Percentiles rank a stretch among this genome's conserved stretches.
phyloP scores from a whole-genome alignment of 257 asterid genomes.

The Paulownia fortunei region DNA sequence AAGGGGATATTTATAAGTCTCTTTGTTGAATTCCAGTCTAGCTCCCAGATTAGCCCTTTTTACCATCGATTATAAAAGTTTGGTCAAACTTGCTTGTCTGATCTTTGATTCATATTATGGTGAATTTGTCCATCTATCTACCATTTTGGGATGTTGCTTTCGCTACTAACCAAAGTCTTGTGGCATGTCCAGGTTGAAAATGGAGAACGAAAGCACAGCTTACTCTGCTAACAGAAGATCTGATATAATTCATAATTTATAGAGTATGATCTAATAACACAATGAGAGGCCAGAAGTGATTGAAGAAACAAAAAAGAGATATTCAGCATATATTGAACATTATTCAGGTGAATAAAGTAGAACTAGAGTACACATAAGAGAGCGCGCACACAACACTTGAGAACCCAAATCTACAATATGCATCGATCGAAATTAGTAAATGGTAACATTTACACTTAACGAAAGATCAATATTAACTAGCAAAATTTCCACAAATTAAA shows the following conservation, averaged over 20 bases:
- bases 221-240: neutral
- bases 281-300: neutral
- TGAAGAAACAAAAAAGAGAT: neutral
- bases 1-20: neutral
- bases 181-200: neutral
- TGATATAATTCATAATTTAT: neutral
- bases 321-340: constrained; percentile 7
- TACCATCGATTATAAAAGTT: neutral
- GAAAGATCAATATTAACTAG: constrained; percentile 18
- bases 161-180: neutral
- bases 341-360: neutral
- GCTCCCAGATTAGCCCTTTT: constrained; percentile 10
- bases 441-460: constrained; percentile 28
- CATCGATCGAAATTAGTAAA: constrained; percentile 9
- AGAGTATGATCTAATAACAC: neutral
- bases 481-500: constrained; percentile 31
- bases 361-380: neutral
- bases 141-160: neutral
- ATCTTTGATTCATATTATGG: constrained; percentile 8
- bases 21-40: constrained; percentile 7
- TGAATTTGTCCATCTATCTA: constrained; percentile 10
- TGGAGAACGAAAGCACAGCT: neutral
- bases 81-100: neutral
- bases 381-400: neutral
- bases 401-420: constrained; percentile 15